A percentile compares a stretch with the other conserved stretches of the same genome.
Conservation (phyloP, 139 green algal genomes). For the Chlorokybus atmophyticus region DNA sequence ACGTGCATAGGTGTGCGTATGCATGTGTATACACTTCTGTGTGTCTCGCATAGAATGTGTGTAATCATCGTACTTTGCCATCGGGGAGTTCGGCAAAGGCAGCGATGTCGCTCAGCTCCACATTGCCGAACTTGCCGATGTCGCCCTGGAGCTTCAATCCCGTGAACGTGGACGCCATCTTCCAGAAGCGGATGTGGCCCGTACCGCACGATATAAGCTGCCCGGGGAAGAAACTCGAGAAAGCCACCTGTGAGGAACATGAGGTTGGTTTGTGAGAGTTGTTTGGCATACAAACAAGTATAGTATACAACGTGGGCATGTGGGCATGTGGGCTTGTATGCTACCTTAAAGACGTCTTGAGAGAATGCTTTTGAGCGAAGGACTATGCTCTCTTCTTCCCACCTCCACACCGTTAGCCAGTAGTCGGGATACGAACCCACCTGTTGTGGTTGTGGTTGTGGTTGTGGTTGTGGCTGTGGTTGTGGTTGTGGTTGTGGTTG, state of each 20-base stretch:
- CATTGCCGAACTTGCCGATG: constrained; percentile 61
- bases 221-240: constrained; percentile 49
- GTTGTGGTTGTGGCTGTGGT: too few relatives aligned
- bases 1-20: too few relatives aligned
- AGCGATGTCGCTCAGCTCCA: constrained; percentile 55
- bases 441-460: too few relatives aligned
- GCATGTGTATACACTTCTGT: too few relatives aligned
- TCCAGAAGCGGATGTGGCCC: constrained; percentile 78
- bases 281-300: too few relatives aligned
- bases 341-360: constrained; percentile 40
- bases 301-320: too few relatives aligned
- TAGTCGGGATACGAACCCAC: constrained; percentile 62
- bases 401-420: constrained; percentile 69
- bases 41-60: too few relatives aligned
- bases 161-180: constrained; percentile 72
- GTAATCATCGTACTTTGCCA: too few relatives aligned
- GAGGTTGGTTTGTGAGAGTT: too few relatives aligned
- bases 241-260: constrained; percentile 40
- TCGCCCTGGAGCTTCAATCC: constrained; percentile 67
- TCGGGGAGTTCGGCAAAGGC: constrained; percentile 63
- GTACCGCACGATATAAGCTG: constrained; percentile 50
- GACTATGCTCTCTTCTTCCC: constrained; percentile 43
- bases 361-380: constrained; percentile 65
- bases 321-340: background rate
- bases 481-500: too few relatives aligned